Percentiles rank a stretch among this genome's conserved stretches.
These are phyloP conservation scores for Leccinum ochraceum DNA, from an alignment of 768 basidiomycete species.

Conservation along the genomic window DNA sequence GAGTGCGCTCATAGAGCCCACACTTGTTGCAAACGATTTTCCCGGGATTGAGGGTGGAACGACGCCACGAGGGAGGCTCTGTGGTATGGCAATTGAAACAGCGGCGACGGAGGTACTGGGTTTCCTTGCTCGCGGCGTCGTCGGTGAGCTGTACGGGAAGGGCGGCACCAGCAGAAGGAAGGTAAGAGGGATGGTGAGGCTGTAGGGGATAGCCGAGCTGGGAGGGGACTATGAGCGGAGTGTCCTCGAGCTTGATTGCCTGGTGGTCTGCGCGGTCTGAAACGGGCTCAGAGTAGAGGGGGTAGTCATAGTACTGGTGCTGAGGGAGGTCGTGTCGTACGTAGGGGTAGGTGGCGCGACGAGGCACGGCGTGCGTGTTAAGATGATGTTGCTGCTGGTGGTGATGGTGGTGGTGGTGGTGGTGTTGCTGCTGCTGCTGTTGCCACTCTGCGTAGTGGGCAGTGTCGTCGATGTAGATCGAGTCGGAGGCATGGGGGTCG, in stretches of 20 bases:
- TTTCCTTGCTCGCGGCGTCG: slow-evolving; percentile 88
- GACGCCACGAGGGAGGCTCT: slow-evolving; percentile 86
- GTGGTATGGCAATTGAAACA: slow-evolving; percentile 94
- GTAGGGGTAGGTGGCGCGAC: slow-evolving; percentile 76
- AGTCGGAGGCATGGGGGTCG: slow-evolving; percentile 37
- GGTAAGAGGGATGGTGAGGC: slow-evolving; percentile 39
- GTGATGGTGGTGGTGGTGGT: slow-evolving; percentile 30
- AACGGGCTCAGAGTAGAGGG: slow-evolving; percentile 43
- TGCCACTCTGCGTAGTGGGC: slow-evolving; percentile 38
- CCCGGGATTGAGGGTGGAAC: slow-evolving; percentile 84
- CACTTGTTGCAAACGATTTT: slow-evolving; percentile 97
- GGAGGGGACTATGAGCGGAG: slow-evolving; percentile 58
- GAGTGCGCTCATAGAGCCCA: slow-evolving; percentile 88
- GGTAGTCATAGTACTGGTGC: slow-evolving; percentile 35
- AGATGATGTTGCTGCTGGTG: slow-evolving; percentile 37
- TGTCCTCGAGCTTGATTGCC: slow-evolving; percentile 70
- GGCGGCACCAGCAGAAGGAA: slow-evolving; percentile 39
- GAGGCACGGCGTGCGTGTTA: slow-evolving; percentile 38
- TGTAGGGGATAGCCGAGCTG: slow-evolving; percentile 43
- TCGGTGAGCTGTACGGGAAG: slow-evolving; percentile 84
- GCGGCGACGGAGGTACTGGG: slow-evolving; percentile 82
- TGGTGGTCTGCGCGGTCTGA: slow-evolving; percentile 30
- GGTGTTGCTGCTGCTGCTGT: slow-evolving; percentile 38
- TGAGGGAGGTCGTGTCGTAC: slow-evolving; percentile 69
- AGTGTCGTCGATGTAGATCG: slow-evolving; percentile 37